phyloP scores from a whole-genome alignment of 192 early-diverging fungal species.

The Umbelopsis isabellina region DNA sequence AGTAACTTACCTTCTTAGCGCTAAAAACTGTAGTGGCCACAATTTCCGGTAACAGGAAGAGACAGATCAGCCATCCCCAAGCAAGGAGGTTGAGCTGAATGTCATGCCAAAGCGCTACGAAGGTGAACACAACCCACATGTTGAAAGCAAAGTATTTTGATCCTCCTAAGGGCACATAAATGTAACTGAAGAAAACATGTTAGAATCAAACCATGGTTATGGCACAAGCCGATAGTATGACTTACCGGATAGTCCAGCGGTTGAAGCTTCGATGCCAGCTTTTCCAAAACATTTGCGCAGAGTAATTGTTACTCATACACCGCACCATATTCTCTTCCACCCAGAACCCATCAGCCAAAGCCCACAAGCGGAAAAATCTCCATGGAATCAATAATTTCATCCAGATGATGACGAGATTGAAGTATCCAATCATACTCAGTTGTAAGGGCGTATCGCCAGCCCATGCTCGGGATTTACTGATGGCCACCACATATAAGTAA shows the following conservation, averaged over 20 bases:
- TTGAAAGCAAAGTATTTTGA: constrained; percentile 69
- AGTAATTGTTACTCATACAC: constrained; percentile 97
- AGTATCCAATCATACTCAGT: constrained; percentile 86
- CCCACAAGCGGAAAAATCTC: constrained; percentile 98
- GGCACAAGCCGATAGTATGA: too few relatives aligned
- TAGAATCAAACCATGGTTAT: too few relatives aligned
- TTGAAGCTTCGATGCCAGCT: constrained; percentile 97
- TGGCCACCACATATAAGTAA: constrained; percentile 86
- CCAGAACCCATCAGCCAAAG: constrained; percentile 87
- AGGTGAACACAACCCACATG: constrained; percentile 89
- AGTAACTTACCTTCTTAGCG: constrained; percentile 47
- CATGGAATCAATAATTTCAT: constrained; percentile 95
- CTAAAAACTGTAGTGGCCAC: constrained; percentile 62
- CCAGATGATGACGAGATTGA: constrained; percentile 92
- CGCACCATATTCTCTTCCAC: constrained; percentile 94
- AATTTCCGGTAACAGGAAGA: constrained; percentile 88
- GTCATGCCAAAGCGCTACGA: constrained; percentile 99
- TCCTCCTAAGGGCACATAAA: constrained; percentile 95
- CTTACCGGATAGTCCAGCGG: constrained; percentile 75
- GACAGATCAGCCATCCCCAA: constrained; percentile 90
- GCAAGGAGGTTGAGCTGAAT: constrained; percentile 80
- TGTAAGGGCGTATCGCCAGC: constrained; percentile 76
- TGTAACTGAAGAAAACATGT: constrained; percentile 43
- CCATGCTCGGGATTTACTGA: constrained; percentile 88
- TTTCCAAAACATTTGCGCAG: constrained; percentile 91